phyloP scores from a whole-genome alignment of 73 alveolate genomes.

The Vitrella brassicaformis region DNA sequence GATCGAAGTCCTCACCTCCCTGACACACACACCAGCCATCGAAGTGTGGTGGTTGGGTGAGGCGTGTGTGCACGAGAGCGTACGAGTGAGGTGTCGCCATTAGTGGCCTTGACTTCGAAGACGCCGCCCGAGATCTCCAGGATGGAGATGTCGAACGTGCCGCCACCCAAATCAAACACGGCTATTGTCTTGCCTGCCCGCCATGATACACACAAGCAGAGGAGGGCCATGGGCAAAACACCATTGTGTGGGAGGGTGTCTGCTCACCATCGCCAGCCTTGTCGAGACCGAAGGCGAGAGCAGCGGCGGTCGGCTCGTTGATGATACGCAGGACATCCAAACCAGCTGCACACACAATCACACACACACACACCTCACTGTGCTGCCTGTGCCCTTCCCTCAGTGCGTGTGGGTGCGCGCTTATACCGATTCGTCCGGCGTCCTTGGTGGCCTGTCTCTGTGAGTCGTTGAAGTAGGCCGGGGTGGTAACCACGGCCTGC shows the following conservation, averaged over 20 bases:
- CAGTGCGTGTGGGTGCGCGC: too few relatives aligned
- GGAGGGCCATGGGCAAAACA: too few relatives aligned
- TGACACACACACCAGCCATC: too few relatives aligned
- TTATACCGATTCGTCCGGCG: constrained; percentile 83
- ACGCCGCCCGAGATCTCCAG: constrained; percentile 88
- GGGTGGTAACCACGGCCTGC: constrained; percentile 80
- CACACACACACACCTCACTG: too few relatives aligned
- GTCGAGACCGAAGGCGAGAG: constrained; percentile 87
- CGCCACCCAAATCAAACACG: constrained; percentile 81
- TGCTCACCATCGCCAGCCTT: constrained; percentile 58
- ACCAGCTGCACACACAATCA: too few relatives aligned
- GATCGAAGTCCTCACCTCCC: constrained; percentile 92
- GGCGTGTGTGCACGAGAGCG: too few relatives aligned
- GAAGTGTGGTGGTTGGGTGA: too few relatives aligned
- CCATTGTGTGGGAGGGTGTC: constrained; percentile 42
- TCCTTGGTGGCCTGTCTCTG: constrained; percentile 91
- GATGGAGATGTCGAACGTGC: constrained; percentile 83
- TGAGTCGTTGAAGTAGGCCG: constrained; percentile 82
- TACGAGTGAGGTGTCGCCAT: constrained; percentile 89
- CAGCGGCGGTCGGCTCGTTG: constrained; percentile 99
- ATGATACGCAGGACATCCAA: constrained; percentile 82
- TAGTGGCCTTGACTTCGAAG: constrained; percentile 86
- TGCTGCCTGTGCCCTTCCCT: too few relatives aligned
- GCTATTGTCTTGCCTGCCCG: constrained; percentile 75
- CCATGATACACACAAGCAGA: too few relatives aligned